Evolutionary conservation across 202 grass and related monocot genomes (phyloP), one percentile per base, ranked within the genome.

Genomic region (Zizania palustris): DNA sequence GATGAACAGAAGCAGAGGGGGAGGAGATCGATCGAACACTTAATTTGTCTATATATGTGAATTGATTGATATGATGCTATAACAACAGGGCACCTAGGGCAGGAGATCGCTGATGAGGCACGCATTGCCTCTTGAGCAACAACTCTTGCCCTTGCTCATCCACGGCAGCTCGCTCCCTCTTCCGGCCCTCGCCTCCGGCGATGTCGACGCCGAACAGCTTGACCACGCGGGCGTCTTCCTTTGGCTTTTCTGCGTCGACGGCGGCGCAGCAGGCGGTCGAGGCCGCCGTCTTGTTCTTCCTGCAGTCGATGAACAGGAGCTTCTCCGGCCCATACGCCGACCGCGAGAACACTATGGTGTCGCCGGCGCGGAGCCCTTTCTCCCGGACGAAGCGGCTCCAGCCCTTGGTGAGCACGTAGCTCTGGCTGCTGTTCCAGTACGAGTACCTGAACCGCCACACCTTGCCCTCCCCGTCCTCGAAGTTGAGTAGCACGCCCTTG

Each of bases 401-500:
- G 0, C 93, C 93, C 71, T 93, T 97, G 46, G 93, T 97, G 40
- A 97, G 90, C 49, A 97, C 93, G 75, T 97, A 97, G 75, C 93
- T 97, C 70, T 97, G 90, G 84, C 90, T 97, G 67, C 90, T 97
- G 78, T 97, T 93, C 93, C 93, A 97, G 70, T 91, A 97, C 3
- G 90, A 97, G 84, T 97, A 97, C 21, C 93, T 28, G 80, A 97
- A 91, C 14, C 90, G 58, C 93, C 93, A 93, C 35, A 97, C 90
- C 61, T 93, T 97, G 0, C n/a, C n/a, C n/a, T n/a, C n/a, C n/a
- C n/a, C n/a, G n/a, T n/a, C n/a, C n/a, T n/a, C n/a, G n/a, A n/a
- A n/a, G n/a, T n/a, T n/a, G n/a, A n/a, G n/a, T n/a, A n/a, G n/a
- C n/a, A n/a, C n/a, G n/a, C n/a, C n/a, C n/a, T n/a, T n/a, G n/a